phyloP scores from a whole-genome alignment of 768 basidiomycete genomes.

The Mycena polygramma region DNA sequence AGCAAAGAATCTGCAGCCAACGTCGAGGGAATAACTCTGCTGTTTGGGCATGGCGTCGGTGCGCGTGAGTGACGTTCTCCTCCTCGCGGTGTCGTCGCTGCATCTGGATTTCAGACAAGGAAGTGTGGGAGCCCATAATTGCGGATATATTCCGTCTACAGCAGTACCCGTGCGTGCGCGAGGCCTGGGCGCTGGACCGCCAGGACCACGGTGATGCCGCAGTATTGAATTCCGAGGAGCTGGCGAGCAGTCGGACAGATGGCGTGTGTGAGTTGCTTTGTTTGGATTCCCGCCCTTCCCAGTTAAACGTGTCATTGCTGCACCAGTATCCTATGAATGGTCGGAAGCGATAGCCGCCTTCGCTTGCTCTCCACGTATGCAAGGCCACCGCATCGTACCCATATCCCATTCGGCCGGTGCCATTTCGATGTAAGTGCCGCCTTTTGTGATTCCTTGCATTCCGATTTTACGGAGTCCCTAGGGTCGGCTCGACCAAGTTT shows the following conservation, averaged over 20 bases:
- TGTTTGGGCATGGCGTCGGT: constrained; percentile 25
- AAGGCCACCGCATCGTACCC: constrained; percentile 44
- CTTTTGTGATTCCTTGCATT: background rate
- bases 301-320: background rate
- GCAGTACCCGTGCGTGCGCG: constrained; percentile 44
- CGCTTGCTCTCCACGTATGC: constrained; percentile 34
- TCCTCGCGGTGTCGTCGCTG: background rate
- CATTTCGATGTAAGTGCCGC: constrained; percentile 44
- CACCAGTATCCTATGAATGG: constrained; percentile 44
- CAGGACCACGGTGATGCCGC: constrained; percentile 54
- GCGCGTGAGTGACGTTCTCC: constrained; percentile 5
- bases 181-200: constrained; percentile 56
- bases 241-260: constrained; percentile 39
- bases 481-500: constrained; percentile 24
- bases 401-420: constrained; percentile 51
- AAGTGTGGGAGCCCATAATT: constrained; percentile 52
- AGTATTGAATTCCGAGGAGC: constrained; percentile 43
- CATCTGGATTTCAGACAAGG: constrained; percentile 41
- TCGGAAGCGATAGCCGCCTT: constrained; percentile 40
- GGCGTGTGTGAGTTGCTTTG: constrained; percentile 22
- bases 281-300: no score
- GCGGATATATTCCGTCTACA: constrained; percentile 43
- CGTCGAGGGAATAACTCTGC: constrained; percentile 9
- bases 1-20: constrained; percentile 5
- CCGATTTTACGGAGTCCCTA: background rate